phyloP scores from a whole-genome alignment of 2,329 filamentous ascomycete genomes.

The Aureobasidium sp. region DNA sequence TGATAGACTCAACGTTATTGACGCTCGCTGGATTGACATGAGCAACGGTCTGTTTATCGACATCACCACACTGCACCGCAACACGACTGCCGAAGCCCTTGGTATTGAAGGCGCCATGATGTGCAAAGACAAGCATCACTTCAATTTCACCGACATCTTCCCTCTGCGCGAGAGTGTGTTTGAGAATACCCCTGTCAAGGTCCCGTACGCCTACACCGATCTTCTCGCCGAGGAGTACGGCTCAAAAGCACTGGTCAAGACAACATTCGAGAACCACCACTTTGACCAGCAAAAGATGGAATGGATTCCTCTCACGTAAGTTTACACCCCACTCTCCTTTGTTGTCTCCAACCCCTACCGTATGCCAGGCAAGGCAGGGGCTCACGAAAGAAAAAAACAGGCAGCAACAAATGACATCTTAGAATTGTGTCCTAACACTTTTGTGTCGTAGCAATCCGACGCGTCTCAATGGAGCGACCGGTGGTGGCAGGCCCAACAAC shows the following conservation, averaged over 20 bases:
- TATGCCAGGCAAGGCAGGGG: conserved; percentile 8
- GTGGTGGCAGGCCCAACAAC: neutral
- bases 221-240: conserved; percentile 52
- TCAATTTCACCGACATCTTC: conserved; percentile 48
- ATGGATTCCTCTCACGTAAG: conserved; percentile 25
- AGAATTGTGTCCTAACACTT: neutral
- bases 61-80: conserved; percentile 50
- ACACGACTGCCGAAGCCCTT: conserved; percentile 33
- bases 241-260: conserved; percentile 39
- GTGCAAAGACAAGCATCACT: conserved; percentile 53
- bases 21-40: conserved; percentile 56
- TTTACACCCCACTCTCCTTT: neutral
- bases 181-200: conserved; percentile 46
- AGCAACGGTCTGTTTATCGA: conserved; percentile 55
- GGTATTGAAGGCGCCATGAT: conserved; percentile 41
- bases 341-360: neutral
- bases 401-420: neutral
- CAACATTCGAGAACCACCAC: conserved; percentile 37
- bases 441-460: neutral
- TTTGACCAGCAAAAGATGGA: conserved; percentile 32
- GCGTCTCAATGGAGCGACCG: neutral
- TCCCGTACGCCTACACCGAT: conserved; percentile 51
- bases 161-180: conserved; percentile 50
- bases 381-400: neutral
- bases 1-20: conserved; percentile 51